Evolutionary conservation across 257 asterid genomes (phyloP), one percentile per base, ranked within the genome.

Genomic region (Solanum bulbocastanum): DNA sequence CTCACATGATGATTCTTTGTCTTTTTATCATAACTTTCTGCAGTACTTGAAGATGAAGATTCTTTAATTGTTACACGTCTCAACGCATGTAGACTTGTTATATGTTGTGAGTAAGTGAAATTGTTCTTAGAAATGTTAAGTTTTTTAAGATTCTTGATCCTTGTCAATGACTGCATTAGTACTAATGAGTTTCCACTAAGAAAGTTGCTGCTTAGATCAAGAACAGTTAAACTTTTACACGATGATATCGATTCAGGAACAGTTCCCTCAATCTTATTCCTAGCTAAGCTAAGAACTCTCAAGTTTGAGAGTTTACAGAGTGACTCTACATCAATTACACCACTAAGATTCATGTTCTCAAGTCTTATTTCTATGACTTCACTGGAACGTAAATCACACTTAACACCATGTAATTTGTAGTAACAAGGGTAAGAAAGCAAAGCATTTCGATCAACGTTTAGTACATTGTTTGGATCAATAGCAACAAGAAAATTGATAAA

Each of bases 391-490:
- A 49, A 25, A 68, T 35, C 62, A 75, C 93, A 88, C 39, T 83
- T 72, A 37, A 86, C 76, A 22, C 88, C 88, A 44, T 27, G 74
- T 88, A 83, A 75, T 10, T 86, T 83, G 33, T 83, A 46, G 44
- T 83, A 83, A 49, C 87, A 89, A 44, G 90, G 91, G 68, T 82
- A 69, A 39, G 71, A 69, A 8, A 76, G 5, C 8, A 35, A 39
- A 83, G 44, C 62, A 83, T 86, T 65, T 86, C 72, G 42, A 27
- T 72, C 75, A 20, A 88, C 56, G 25, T 73, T 49, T 37, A 87
- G 36, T 8, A 81, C 88, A 84, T 89, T 91, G 86, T 56, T 69
- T 37, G 89, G 89, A 87, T 91, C 92, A 56, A 91, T 58, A 69
- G 89, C 88, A 0, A 25, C 75, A 82, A 89, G 87, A 60, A 91